phyloP scores from a whole-genome alignment of 192 early-diverging fungal species.

The Neocallimastix lanati region DNA sequence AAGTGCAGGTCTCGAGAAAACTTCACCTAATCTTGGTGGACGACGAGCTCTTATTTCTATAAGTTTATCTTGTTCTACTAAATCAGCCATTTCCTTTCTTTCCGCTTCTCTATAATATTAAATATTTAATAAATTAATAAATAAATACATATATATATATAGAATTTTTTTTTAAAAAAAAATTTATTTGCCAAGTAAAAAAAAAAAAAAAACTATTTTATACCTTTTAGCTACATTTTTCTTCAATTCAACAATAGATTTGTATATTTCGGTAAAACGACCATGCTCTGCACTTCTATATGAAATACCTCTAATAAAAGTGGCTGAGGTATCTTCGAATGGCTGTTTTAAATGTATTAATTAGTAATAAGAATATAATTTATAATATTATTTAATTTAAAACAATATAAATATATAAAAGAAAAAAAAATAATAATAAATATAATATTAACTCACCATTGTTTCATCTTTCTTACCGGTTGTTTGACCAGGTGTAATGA shows the following conservation, averaged over 20 bases:
- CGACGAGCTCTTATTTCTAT: slow-evolving; percentile 55
- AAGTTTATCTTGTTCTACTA: slow-evolving; percentile 85
- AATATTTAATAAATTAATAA: not conserved
- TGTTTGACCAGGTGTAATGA: slow-evolving; percentile 84
- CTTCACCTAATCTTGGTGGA: slow-evolving; percentile 65
- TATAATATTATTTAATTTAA: no score
- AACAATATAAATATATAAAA: no score
- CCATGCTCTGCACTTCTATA: slow-evolving; percentile 72
- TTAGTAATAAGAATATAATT: not conserved
- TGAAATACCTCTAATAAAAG: slow-evolving; percentile 80
- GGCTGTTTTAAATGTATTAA: slow-evolving; percentile 18
- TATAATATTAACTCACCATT: slow-evolving; percentile 13
- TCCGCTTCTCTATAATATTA: slow-evolving; percentile 53
- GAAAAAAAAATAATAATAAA: no score
- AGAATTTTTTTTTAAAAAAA: no score
- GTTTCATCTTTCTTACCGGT: slow-evolving; percentile 71
- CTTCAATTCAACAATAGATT: slow-evolving; percentile 76
- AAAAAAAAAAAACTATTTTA: no score
- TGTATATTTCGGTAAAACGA: slow-evolving; percentile 68
- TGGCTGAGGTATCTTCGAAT: slow-evolving; percentile 70
- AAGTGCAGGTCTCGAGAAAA: slow-evolving; percentile 75
- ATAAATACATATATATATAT: not conserved
- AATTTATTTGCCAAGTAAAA: no score
- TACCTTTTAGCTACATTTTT: slow-evolving; percentile 75
- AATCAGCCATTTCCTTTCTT: slow-evolving; percentile 84